Evolutionary conservation across 2,329 filamentous ascomycete genomes (phyloP).

Genomic region (Fusarium drepaniforme): DNA sequence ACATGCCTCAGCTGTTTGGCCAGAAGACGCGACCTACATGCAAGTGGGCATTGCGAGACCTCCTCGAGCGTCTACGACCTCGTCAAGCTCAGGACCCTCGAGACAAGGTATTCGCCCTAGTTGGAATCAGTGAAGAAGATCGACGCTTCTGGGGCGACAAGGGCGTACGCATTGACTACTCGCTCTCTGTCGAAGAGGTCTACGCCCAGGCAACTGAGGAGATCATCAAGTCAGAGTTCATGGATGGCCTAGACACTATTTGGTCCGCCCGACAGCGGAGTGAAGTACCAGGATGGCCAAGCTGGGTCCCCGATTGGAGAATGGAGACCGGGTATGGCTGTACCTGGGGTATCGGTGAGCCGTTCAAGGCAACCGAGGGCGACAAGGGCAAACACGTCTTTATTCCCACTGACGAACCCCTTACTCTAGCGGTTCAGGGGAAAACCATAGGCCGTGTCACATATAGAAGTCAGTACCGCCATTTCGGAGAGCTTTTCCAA

Average conservation of each 20-base stretch:
- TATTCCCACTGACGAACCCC: neutral
- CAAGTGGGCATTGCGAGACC: slow-evolving; percentile 24
- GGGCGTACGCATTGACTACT: slow-evolving; percentile 23
- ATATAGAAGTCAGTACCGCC: slow-evolving; percentile 24
- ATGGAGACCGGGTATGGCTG: slow-evolving; percentile 30
- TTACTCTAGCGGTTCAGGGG: slow-evolving; percentile 10
- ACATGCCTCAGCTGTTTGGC: neutral
- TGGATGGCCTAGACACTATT: slow-evolving; percentile 20
- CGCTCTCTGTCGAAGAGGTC: slow-evolving; percentile 20
- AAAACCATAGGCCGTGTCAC: slow-evolving; percentile 9
- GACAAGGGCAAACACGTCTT: slow-evolving; percentile 11
- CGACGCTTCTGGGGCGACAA: neutral
- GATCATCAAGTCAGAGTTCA: slow-evolving; percentile 18
- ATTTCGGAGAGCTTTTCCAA: slow-evolving; percentile 19
- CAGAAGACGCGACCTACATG: slow-evolving; percentile 22
- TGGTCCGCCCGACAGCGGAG: slow-evolving; percentile 30
- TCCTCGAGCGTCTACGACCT: slow-evolving; percentile 25
- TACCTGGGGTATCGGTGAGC: slow-evolving; percentile 24
- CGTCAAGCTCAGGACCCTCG: slow-evolving; percentile 27
- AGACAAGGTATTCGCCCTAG: slow-evolving; percentile 33
- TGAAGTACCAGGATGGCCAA: slow-evolving; percentile 23
- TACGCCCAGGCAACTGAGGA: slow-evolving; percentile 23
- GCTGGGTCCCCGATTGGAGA: slow-evolving; percentile 38
- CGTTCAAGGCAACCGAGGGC: neutral
- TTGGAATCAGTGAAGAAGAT: slow-evolving; percentile 30